Conservation (phyloP, 345 rosid species). For the Eucalyptus tenuipes region DNA sequence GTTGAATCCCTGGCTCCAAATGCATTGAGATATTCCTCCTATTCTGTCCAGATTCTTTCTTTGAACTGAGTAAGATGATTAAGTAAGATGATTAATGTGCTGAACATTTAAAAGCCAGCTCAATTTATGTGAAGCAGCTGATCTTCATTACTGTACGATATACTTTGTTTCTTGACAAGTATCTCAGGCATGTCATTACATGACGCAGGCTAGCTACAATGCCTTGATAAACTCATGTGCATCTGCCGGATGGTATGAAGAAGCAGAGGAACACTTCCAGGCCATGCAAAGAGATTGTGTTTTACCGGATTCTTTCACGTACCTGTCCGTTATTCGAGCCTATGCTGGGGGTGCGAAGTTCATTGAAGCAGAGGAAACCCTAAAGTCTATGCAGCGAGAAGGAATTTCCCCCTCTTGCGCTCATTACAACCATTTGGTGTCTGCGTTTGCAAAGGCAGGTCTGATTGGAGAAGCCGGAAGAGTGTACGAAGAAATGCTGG, state of each 20-base stretch:
- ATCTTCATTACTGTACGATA: neutral
- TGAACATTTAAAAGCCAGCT: neutral
- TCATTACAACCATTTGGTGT: slow-evolving; percentile 44
- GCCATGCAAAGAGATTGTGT: slow-evolving; percentile 49
- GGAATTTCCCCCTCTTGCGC: slow-evolving; percentile 32
- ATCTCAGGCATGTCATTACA: neutral
- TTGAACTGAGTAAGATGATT: neutral
- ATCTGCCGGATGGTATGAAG: slow-evolving; percentile 17
- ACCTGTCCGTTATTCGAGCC: slow-evolving; percentile 45
- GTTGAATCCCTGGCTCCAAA: neutral
- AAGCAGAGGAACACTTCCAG: slow-evolving; percentile 41
- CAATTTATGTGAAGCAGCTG: neutral
- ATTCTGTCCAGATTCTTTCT: neutral
- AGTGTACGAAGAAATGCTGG: slow-evolving; percentile 24
- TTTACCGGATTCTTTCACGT: slow-evolving; percentile 33
- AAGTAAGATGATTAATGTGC: neutral
- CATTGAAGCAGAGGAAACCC: slow-evolving; percentile 48
- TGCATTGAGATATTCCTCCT: neutral
- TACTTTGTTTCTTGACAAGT: neutral
- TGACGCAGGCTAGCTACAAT: slow-evolving; percentile 65
- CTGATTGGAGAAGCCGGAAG: slow-evolving; percentile 46
- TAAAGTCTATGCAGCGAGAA: slow-evolving; percentile 35
- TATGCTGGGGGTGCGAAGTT: slow-evolving; percentile 37
- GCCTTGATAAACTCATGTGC: slow-evolving; percentile 47
- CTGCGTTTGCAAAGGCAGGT: slow-evolving; percentile 46